Percentiles rank a stretch among this genome's conserved stretches.
These are phyloP conservation scores for Termitomyces sp. DNA, from an alignment of 768 basidiomycete genomes.

Conservation along the genomic window DNA sequence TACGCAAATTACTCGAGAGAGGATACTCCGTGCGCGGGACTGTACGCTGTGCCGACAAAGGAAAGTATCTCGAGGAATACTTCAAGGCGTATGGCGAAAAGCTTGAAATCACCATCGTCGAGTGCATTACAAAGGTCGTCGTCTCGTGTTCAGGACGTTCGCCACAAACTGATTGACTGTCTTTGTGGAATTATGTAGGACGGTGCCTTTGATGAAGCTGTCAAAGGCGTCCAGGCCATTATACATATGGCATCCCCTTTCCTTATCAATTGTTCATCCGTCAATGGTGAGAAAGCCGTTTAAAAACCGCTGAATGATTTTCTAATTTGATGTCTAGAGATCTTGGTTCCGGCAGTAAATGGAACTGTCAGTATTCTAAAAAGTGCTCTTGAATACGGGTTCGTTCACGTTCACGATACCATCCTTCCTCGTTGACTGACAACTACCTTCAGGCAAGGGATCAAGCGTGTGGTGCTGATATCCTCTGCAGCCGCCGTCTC, in stretches of 20 bases:
- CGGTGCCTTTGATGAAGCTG: slow-evolving; percentile 68
- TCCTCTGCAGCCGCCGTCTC: too few species aligned
- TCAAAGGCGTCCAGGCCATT: too few species aligned
- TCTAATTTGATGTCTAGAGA: too few species aligned
- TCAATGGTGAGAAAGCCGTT: slow-evolving; percentile 18
- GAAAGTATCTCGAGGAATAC: too few species aligned
- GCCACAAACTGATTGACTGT: background rate
- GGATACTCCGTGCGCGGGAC: slow-evolving; percentile 27
- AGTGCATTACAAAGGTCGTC: slow-evolving; percentile 21
- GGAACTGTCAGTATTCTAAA: too few species aligned
- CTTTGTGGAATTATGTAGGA: slow-evolving; percentile 28
- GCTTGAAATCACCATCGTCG: slow-evolving; percentile 22
- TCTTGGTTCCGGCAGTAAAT: too few species aligned
- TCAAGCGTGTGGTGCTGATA: too few species aligned
- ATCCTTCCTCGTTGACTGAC: too few species aligned
- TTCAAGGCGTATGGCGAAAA: slow-evolving; percentile 21
- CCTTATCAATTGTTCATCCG: slow-evolving; percentile 38
- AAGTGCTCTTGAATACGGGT: too few species aligned
- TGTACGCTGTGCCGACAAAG: slow-evolving; percentile 19
- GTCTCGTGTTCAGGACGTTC: background rate
- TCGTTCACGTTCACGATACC: too few species aligned
- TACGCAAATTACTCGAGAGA: slow-evolving; percentile 22
- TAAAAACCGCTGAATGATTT: too few species aligned
- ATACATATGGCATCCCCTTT: slow-evolving; percentile 67
- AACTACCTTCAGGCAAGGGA: too few species aligned